phyloP scores from a whole-genome alignment of 2,329 filamentous ascomycete genomes.

The Colletotrichum filicis region DNA sequence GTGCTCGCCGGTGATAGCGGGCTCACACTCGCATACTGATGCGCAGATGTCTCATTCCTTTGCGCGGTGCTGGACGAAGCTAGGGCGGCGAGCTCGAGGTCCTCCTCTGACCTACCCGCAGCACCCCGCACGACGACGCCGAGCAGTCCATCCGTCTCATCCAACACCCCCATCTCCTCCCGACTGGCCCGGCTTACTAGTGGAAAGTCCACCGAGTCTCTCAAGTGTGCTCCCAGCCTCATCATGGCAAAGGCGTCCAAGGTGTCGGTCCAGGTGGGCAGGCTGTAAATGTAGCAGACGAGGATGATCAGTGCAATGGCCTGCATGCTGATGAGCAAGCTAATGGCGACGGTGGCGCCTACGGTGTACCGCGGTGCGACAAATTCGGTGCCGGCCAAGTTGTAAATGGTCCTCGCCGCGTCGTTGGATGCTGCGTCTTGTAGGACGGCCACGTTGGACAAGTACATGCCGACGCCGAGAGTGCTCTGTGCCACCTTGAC shows the following conservation, averaged over 20 bases:
- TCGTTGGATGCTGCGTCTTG: conserved; percentile 27
- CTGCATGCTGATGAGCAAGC: conserved; percentile 26
- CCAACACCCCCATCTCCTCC: background rate
- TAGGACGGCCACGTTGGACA: conserved; percentile 28
- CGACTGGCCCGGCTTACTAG: background rate
- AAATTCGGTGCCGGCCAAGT: conserved; percentile 21
- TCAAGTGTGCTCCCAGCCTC: conserved; percentile 22
- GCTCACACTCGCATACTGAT: conserved; percentile 23
- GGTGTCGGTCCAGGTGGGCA: conserved; percentile 33
- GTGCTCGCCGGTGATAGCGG: conserved; percentile 20
- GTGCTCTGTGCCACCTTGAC: conserved; percentile 27
- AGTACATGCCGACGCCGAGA: conserved; percentile 33
- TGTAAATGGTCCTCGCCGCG: conserved; percentile 31
- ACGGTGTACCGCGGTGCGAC: conserved; percentile 3
- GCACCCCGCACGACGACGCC: conserved; percentile 7
- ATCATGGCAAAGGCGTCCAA: conserved; percentile 32
- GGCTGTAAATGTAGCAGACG: conserved; percentile 31
- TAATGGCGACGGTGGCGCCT: conserved; percentile 17
- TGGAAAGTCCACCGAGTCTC: background rate
- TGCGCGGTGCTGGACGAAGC: background rate
- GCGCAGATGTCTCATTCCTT: background rate
- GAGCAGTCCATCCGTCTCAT: conserved; percentile 14
- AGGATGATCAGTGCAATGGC: conserved; percentile 20
- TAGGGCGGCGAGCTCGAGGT: conserved; percentile 20
- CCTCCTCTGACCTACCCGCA: background rate